Percentiles rank a stretch among this genome's conserved stretches.
phyloP scores from a whole-genome alignment of 2,329 filamentous ascomycete genomes.

The Colletotrichum agaves region DNA sequence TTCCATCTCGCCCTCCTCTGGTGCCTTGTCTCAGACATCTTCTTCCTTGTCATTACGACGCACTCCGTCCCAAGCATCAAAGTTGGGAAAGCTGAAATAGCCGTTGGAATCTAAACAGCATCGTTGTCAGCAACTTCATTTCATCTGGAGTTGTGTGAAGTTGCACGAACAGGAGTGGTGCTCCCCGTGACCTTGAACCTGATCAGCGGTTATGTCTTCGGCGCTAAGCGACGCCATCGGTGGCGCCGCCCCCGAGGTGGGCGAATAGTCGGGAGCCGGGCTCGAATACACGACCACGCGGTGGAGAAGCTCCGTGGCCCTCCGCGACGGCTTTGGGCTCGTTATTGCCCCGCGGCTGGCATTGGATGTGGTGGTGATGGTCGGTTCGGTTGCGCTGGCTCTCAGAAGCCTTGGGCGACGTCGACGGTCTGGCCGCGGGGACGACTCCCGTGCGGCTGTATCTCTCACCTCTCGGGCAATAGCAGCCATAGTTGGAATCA shows the following conservation, averaged over 20 bases:
- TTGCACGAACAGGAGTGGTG: conserved; percentile 30
- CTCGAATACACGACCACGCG: conserved; percentile 61
- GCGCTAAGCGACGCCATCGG: conserved; percentile 50
- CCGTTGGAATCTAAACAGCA: conserved; percentile 46
- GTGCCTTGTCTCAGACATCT: conserved; percentile 38
- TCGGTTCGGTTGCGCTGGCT: conserved; percentile 66
- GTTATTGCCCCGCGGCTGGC: conserved; percentile 63
- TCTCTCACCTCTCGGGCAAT: conserved; percentile 30
- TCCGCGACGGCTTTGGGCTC: conserved; percentile 58
- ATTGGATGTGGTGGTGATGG: conserved; percentile 64
- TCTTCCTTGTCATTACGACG: conserved; percentile 53
- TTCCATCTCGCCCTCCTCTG: not conserved
- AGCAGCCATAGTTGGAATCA: conserved; percentile 19
- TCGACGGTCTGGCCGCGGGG: conserved; percentile 51
- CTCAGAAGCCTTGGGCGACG: conserved; percentile 65
- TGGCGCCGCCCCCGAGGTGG: conserved; percentile 45
- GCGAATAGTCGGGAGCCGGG: conserved; percentile 28
- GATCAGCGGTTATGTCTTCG: conserved; percentile 45
- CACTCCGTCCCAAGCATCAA: conserved; percentile 72
- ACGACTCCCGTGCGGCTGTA: conserved; percentile 49
- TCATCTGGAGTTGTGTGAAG: not conserved
- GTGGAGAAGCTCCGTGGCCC: conserved; percentile 65
- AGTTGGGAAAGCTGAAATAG: conserved; percentile 80
- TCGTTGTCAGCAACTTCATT: conserved; percentile 5
- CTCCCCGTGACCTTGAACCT: conserved; percentile 21